phyloP scores from a whole-genome alignment of 2,329 filamentous ascomycete genomes.

The Thielaviopsis euricoi region DNA sequence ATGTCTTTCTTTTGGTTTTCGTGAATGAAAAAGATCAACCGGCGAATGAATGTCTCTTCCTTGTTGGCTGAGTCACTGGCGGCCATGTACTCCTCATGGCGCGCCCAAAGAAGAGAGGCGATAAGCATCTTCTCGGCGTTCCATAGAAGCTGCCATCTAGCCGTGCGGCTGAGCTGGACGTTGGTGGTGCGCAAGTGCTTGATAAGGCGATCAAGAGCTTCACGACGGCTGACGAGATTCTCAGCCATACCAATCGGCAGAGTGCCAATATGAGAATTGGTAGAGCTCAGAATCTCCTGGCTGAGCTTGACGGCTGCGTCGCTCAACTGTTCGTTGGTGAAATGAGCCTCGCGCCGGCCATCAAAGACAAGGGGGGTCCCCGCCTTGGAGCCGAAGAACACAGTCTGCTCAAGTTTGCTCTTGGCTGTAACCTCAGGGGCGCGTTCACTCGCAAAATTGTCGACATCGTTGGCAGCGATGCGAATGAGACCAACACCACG shows the following conservation, averaged over 20 bases:
- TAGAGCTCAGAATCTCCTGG: constrained; percentile 63
- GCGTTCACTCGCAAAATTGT: constrained; percentile 40
- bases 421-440: constrained; percentile 58
- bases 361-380: constrained; percentile 82
- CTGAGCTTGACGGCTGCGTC: constrained; percentile 65
- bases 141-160: constrained; percentile 69
- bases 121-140: constrained; percentile 82
- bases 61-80: constrained; percentile 42
- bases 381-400: constrained; percentile 73
- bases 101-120: constrained; percentile 62
- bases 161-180: constrained; percentile 45
- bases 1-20: constrained; percentile 58
- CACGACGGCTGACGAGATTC: constrained; percentile 57
- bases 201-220: constrained; percentile 61
- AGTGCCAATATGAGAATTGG: constrained; percentile 55
- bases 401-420: constrained; percentile 82
- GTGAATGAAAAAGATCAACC: constrained; percentile 58
- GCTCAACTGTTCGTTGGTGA: constrained; percentile 54
- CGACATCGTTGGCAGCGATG: constrained; percentile 39
- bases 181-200: constrained; percentile 51
- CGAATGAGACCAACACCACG: constrained; percentile 46
- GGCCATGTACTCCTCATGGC: constrained; percentile 54
- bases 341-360: constrained; percentile 47
- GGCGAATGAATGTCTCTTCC: constrained; percentile 25
- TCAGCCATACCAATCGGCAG: constrained; percentile 63